phyloP scores from a whole-genome alignment of 192 early-diverging fungal species.

The Lunasporangiospora selenospora region DNA sequence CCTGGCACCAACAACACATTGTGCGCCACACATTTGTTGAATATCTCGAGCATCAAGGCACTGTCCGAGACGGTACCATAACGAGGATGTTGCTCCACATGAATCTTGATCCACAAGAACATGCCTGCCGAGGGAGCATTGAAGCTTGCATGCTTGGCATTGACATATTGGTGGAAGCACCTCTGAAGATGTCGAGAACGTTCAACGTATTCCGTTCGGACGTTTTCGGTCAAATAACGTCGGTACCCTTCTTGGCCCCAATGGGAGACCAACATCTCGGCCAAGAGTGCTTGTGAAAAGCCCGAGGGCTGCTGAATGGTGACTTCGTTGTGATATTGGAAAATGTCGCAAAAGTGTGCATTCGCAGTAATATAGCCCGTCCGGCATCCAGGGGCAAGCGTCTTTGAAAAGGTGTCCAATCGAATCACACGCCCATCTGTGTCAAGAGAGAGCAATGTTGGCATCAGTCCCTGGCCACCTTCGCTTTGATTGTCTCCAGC shows the following conservation, averaged over 20 bases:
- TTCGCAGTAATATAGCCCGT: constrained; percentile 73
- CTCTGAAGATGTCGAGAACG: constrained; percentile 71
- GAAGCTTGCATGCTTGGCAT: constrained; percentile 53
- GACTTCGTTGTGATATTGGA: constrained; percentile 80
- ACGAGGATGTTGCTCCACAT: constrained; percentile 41
- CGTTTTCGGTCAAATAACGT: constrained; percentile 61
- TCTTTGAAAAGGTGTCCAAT: constrained; percentile 89
- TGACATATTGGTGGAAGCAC: constrained; percentile 60
- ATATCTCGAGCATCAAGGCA: constrained; percentile 50
- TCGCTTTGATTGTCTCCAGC: constrained; percentile 24
- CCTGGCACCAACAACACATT: constrained; percentile 72
- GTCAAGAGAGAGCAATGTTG: constrained; percentile 83
- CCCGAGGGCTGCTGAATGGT: constrained; percentile 82
- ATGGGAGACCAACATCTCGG: constrained; percentile 64
- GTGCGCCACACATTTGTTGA: constrained; percentile 59
- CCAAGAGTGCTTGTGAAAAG: constrained; percentile 74
- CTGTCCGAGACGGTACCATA: constrained; percentile 51
- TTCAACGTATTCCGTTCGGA: constrained; percentile 71
- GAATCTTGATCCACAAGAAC: constrained; percentile 84
- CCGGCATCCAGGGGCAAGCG: constrained; percentile 80
- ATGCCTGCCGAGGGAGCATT: constrained; percentile 74
- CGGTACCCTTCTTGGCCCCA: constrained; percentile 81
- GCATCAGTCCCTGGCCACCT: constrained; percentile 49
- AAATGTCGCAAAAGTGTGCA: constrained; percentile 68
- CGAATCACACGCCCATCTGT: constrained; percentile 84